These are phyloP conservation scores for Aspergillus wentii DNA, from an alignment of 495 filamentous ascomycete genomes.

Conservation along the genomic window DNA sequence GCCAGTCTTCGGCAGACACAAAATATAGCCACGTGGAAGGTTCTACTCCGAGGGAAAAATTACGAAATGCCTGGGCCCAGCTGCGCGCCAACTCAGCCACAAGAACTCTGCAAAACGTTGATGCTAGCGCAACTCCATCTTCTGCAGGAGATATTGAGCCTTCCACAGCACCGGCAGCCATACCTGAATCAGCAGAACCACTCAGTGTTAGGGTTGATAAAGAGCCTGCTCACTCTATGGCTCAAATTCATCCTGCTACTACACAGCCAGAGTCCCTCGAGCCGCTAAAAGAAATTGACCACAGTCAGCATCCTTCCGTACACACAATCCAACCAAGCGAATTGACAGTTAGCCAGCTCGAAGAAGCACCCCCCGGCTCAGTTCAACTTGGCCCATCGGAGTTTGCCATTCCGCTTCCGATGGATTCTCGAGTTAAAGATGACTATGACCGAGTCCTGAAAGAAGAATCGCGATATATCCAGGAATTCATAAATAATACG, in stretches of 20 bases:
- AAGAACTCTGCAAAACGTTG: conserved; percentile 6
- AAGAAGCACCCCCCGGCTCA: conserved; percentile 30
- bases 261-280: conserved; percentile 15
- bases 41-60: conserved; percentile 26
- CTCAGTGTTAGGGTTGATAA: conserved; percentile 34
- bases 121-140: conserved; percentile 33
- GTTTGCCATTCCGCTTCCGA: conserved; percentile 40
- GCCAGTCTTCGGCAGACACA: conserved; percentile 11
- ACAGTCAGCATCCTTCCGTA: conserved; percentile 11
- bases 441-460: conserved; percentile 34
- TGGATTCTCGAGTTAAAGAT: conserved; percentile 42
- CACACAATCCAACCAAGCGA: conserved; percentile 42
- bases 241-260: conserved; percentile 16
- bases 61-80: conserved; percentile 24
- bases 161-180: conserved; percentile 12
- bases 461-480: conserved; percentile 19
- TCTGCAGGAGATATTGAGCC: conserved; percentile 40
- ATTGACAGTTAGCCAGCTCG: conserved; percentile 26
- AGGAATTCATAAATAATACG: conserved; percentile 19
- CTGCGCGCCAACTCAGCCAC: conserved; percentile 10
- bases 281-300: conserved; percentile 13
- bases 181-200: conserved; percentile 29
- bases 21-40: conserved; percentile 25
- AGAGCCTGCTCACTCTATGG: conserved; percentile 14
- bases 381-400: conserved; percentile 37